Evolutionary conservation across 2,329 filamentous ascomycete species (phyloP), one percentile per base, ranked within the genome.

Genomic region (Aspergillus pseudoviridinutans): DNA sequence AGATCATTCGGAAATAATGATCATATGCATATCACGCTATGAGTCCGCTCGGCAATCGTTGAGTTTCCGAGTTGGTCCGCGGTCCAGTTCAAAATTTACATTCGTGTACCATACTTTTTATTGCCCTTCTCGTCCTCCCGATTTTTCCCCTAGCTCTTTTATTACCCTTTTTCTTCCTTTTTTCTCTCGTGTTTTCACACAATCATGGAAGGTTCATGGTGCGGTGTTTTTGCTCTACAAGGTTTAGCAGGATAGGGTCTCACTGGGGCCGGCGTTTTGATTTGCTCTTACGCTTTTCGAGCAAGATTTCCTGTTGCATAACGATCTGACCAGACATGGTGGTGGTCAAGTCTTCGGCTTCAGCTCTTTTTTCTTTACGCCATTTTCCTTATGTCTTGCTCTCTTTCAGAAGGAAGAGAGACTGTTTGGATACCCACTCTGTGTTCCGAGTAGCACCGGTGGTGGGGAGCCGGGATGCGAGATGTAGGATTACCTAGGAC

Each of bases 1-100:
- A 90, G 89, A 75, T 87, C 91, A 3, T 99, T 99, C 72, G 93
- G 96, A 68, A 89, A 86, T 72, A 89, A 89, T 75, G 94, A 99
- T 72, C 86, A 91, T 60, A 95, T 97, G 91, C 77, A 77, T 58
- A 76, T 81, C 62, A 80, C 78, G 52, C 73, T 80, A 52, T 78
- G 68, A 74, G 64, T 51, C 56, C 51, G 24, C 53, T 41, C 24
- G 5, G 49, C 54, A 14, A 29, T 54, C 42, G 32, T 52, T 44
- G 7, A 44, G 22, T 49, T 51, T 49, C 52, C 53, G 22, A 52
- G 51, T 55, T 51, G 53, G 55, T 54, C 56, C 60, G 61, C 59
- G 14, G 32, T 38, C 12, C 32, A 4, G 14, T 38, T 60, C 53
- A 53, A 47, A 47, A 27, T 47, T 53, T 56, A 54, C 53, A 55